Evolutionary conservation across 495 filamentous ascomycete genomes (phyloP).

Genomic region (Durotheca rogersii): DNA sequence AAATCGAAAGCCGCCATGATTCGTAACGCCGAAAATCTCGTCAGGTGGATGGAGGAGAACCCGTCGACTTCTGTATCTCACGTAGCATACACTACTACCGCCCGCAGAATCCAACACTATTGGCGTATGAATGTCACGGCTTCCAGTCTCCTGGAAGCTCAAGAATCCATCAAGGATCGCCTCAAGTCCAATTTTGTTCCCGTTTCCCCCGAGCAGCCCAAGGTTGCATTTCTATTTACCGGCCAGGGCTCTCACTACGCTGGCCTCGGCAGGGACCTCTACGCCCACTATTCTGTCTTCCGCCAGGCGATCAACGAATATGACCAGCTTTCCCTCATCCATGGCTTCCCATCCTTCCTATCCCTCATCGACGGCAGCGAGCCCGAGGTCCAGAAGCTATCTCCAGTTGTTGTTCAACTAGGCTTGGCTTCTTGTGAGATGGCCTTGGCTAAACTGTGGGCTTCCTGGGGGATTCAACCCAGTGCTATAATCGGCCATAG

Average conservation of each 20-base stretch:
- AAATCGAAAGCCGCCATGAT: constrained; percentile 59
- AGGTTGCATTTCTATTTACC: constrained; percentile 69
- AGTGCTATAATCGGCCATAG: constrained; percentile 83
- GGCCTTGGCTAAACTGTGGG: constrained; percentile 79
- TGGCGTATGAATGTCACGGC: constrained; percentile 66
- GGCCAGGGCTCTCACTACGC: constrained; percentile 67
- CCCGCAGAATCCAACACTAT: constrained; percentile 78
- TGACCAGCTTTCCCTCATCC: constrained; percentile 64
- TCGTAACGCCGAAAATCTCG: constrained; percentile 51
- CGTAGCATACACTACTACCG: constrained; percentile 80
- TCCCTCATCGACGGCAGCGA: constrained; percentile 66
- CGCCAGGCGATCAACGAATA: constrained; percentile 68
- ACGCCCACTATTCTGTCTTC: constrained; percentile 65
- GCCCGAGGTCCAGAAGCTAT: constrained; percentile 57
- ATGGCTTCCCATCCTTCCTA: constrained; percentile 69
- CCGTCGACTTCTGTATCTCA: constrained; percentile 53
- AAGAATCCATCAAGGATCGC: constrained; percentile 43
- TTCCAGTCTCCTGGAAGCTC: constrained; percentile 48
- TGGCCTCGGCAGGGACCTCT: constrained; percentile 73
- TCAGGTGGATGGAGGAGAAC: constrained; percentile 55
- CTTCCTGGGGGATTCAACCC: constrained; percentile 73
- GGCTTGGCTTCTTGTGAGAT: constrained; percentile 80
- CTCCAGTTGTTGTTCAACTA: constrained; percentile 76
- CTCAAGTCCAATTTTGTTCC: constrained; percentile 51
- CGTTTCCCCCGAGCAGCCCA: constrained; percentile 48